These are phyloP conservation scores for Mycena latifolia DNA, from an alignment of 768 basidiomycete species.

Conservation along the genomic window DNA sequence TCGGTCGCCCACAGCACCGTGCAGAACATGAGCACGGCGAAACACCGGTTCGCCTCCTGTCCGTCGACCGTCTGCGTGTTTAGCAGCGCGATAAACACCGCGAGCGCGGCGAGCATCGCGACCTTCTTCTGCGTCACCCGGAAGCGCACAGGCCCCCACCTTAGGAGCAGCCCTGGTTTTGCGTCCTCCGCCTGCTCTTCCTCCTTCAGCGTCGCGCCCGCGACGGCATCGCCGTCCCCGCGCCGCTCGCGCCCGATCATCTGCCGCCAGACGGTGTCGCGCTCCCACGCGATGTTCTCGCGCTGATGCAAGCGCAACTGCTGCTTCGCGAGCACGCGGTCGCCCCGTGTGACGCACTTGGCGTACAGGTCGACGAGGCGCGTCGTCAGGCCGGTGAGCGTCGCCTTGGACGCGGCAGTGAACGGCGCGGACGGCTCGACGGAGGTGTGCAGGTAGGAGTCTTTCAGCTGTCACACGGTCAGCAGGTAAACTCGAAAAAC, in stretches of 20 bases:
- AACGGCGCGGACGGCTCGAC: slow-evolving; percentile 83
- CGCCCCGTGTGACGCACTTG: slow-evolving; percentile 85
- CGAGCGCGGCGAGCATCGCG: slow-evolving; percentile 67
- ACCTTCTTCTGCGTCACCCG: slow-evolving; percentile 74
- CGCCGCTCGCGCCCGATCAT: slow-evolving; percentile 90
- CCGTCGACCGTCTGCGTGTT: slow-evolving; percentile 70
- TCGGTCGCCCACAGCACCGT: slow-evolving; percentile 98
- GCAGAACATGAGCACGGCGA: slow-evolving; percentile 90
- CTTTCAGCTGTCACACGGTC: slow-evolving; percentile 68
- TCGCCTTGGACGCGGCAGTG: slow-evolving; percentile 69
- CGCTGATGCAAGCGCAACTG: slow-evolving; percentile 90
- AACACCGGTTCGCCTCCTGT: slow-evolving; percentile 86
- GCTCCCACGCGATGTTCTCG: slow-evolving; percentile 96
- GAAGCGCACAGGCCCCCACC: slow-evolving; percentile 76
- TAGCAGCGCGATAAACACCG: slow-evolving; percentile 71
- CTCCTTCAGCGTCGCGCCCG: slow-evolving; percentile 62
- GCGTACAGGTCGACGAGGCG: slow-evolving; percentile 82
- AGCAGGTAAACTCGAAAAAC: not conserved
- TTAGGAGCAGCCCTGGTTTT: slow-evolving; percentile 60
- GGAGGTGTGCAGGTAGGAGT: slow-evolving; percentile 76
- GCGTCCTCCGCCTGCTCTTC: slow-evolving; percentile 31
- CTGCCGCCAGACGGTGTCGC: slow-evolving; percentile 97
- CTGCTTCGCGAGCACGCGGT: slow-evolving; percentile 75
- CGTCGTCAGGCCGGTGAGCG: slow-evolving; percentile 67
- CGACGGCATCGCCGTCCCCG: slow-evolving; percentile 57